Percentiles rank a stretch among this genome's conserved stretches.
Conservation (phyloP, 1,139 yeast genomes). For the Geotrichum bryndzae region DNA sequence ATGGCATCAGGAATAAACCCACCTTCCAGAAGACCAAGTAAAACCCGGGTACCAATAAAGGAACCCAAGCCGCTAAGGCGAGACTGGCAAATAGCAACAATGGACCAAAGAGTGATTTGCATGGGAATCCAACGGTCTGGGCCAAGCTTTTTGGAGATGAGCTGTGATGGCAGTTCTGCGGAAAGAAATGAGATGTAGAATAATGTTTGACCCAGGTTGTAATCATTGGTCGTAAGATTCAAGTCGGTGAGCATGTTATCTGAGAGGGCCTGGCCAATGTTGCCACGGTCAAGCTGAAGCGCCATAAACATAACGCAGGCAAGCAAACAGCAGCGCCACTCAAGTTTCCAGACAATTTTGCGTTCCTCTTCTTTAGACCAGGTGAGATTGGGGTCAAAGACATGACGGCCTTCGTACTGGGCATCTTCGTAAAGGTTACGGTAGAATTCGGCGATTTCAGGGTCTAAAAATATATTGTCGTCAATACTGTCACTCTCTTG, state of each 20-base stretch:
- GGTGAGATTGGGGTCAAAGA: constrained; percentile 43
- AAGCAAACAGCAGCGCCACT: constrained; percentile 38
- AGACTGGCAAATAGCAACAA: constrained; percentile 43
- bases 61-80: constrained; percentile 28
- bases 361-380: constrained; percentile 45
- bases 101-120: constrained; percentile 46
- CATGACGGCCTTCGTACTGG: constrained; percentile 41
- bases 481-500: neutral
- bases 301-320: constrained; percentile 42
- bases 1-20: constrained; percentile 50
- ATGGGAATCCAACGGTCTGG: constrained; percentile 50
- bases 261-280: constrained; percentile 45
- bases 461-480: constrained; percentile 12
- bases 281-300: constrained; percentile 48
- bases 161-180: constrained; percentile 50
- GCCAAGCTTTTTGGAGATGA: constrained; percentile 46
- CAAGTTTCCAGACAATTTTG: constrained; percentile 39
- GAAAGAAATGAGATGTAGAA: constrained; percentile 42
- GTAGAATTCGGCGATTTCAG: constrained; percentile 38
- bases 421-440: constrained; percentile 39
- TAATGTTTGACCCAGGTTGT: constrained; percentile 45
- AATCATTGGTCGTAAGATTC: constrained; percentile 43
- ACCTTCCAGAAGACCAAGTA: constrained; percentile 46
- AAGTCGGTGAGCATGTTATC: constrained; percentile 44
- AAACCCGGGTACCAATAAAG: constrained; percentile 41